A percentile compares a stretch with the other conserved stretches of the same genome.
Evolutionary conservation across 2,329 filamentous ascomycete genomes (phyloP).

Genomic region (Aspergillus caelatus): DNA sequence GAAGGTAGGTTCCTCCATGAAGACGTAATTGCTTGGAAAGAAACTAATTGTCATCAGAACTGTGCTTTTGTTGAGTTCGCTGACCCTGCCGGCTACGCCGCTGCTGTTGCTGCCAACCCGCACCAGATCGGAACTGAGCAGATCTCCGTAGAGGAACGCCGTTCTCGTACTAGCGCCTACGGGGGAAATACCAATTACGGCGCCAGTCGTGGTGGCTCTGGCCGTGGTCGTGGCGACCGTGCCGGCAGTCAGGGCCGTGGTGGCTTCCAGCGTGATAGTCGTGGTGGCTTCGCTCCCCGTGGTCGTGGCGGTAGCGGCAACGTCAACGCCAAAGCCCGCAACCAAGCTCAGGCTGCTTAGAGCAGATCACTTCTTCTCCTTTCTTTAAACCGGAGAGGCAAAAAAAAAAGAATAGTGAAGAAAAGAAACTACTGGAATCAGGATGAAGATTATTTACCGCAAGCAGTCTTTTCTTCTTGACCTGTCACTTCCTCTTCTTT

Average conservation of each 20-base stretch:
- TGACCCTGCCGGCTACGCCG: conserved; percentile 76
- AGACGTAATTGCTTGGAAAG: not conserved
- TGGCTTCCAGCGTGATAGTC: conserved; percentile 69
- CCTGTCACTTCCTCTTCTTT: conserved; percentile 13
- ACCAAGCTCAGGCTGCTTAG: conserved; percentile 50
- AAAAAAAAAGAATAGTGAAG: conserved; percentile 3
- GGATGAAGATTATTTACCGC: not conserved
- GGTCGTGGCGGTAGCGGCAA: conserved; percentile 61
- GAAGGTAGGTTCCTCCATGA: conserved; percentile 65
- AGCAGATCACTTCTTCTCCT: conserved; percentile 5
- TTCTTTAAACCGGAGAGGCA: not conserved
- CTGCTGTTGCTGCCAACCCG: conserved; percentile 81
- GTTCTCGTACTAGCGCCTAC: conserved; percentile 71
- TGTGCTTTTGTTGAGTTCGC: conserved; percentile 96
- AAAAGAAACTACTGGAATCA: not conserved
- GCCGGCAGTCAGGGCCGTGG: conserved; percentile 65
- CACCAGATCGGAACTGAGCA: conserved; percentile 80
- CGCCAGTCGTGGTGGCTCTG: conserved; percentile 63
- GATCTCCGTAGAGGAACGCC: conserved; percentile 86
- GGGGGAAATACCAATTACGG: conserved; percentile 67
- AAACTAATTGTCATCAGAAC: conserved; percentile 63
- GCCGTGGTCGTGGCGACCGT: conserved; percentile 70
- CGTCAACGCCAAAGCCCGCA: conserved; percentile 50
- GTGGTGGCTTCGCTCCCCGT: conserved; percentile 67
- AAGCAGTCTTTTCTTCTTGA: conserved; percentile 6